Evolutionary conservation across 1,139 yeast genomes (phyloP).

Genomic region (Lodderomyces orthopsilosis): DNA sequence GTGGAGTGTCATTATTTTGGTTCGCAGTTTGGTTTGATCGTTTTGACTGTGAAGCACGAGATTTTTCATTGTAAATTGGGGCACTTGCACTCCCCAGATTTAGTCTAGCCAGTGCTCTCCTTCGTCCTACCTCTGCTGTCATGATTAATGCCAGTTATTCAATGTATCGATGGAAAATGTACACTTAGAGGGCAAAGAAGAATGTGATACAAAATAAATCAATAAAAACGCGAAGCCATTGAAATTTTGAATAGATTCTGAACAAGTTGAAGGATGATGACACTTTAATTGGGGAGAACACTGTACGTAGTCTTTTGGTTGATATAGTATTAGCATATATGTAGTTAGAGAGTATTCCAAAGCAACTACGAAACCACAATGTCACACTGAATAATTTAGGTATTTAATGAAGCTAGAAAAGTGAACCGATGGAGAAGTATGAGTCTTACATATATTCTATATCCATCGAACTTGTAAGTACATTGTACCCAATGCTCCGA

Average conservation of each 20-base stretch:
- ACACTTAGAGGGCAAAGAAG: not conserved
- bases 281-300: too few relatives aligned
- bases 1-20: not conserved
- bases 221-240: constrained; percentile 1
- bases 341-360: too few relatives aligned
- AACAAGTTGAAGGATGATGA: too few relatives aligned
- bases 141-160: constrained; percentile 1
- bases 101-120: constrained; percentile 13
- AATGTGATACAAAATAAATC: constrained; percentile 4
- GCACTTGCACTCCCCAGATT: constrained; percentile 5
- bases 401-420: too few relatives aligned
- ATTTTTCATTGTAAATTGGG: constrained; percentile 5
- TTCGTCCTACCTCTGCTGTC: constrained; percentile 11
- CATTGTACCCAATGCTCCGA: too few relatives aligned
- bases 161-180: not conserved
- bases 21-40: constrained; percentile 5
- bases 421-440: too few relatives aligned
- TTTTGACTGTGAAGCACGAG: constrained; percentile 1
- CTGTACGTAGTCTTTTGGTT: too few relatives aligned
- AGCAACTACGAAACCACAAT: too few relatives aligned
- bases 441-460: too few relatives aligned
- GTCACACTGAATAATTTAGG: too few relatives aligned
- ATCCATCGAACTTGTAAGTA: too few relatives aligned
- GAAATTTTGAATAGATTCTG: not conserved
- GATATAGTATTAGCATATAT: too few relatives aligned